Evolutionary conservation across 2,329 filamentous ascomycete species (phyloP), one percentile per base, ranked within the genome.

Genomic region (Cordyceps cicadae): DNA sequence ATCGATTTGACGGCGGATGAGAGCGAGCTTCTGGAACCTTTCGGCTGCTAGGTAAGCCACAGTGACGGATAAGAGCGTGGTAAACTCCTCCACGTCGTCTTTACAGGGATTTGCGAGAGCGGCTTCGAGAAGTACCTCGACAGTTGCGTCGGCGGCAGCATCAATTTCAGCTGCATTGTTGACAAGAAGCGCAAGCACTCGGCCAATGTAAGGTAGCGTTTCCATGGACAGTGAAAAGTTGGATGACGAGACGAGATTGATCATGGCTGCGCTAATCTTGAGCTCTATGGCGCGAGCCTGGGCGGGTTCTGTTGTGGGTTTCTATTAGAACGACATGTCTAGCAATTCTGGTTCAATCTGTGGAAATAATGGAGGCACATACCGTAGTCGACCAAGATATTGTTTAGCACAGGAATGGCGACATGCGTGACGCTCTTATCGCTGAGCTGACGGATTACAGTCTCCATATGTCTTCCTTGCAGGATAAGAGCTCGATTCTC

Each of bases 361-460:
- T 9, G 2, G 6, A n/a, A 19, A 15, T 8, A n/a, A 29, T 37
- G 26, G 1, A 51, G 3, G n/a, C 32, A 19, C 77, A 71, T 68
- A 86, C 84, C 82, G 67, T 85, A 87, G 67, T 87, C 85, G 15
- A 87, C 78, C 59, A 83, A 79, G 53, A 86, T 76, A 66, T 87
- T 87, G 70, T 81, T 85, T 4, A 87, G 71, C 8, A 87, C 85
- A 0, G 83, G 81, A 46, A 87, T 78, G 41, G 77, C 76, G 67
- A 83, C 82, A 0, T 76, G 70, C 8, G 84, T 70, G 19, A 86
- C 65, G 0, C 72, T 69, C 54, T 82, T 77, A 43, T 82, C 70
- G 15, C 71, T 64, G 9, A 87, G 70, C 41, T 82, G 74, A 3
- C 71, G 65, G 37, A 83, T 77, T 60, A 87, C 74, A 37, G 73